A percentile compares a stretch with the other conserved stretches of the same genome.
phyloP scores from a whole-genome alignment of 441 rosid species.

The Syzygium malaccense region DNA sequence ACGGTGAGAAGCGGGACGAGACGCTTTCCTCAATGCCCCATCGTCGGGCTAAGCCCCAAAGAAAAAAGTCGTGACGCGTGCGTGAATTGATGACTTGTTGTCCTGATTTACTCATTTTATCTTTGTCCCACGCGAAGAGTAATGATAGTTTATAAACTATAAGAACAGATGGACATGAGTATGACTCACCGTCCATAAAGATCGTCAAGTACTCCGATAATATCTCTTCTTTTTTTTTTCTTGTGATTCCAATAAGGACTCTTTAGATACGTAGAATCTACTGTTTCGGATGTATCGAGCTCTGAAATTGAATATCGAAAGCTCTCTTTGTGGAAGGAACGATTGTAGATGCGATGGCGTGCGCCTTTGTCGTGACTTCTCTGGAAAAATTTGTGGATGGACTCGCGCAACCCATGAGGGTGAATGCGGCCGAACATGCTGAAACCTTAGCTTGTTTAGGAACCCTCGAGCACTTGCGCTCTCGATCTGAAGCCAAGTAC shows the following conservation, averaged over 20 bases:
- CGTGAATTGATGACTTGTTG: background rate
- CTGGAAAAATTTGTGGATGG: background rate
- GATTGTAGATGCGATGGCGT: background rate
- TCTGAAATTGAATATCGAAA: background rate
- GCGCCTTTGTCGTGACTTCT: background rate
- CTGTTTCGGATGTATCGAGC: background rate
- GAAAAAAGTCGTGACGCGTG: background rate
- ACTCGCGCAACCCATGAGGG: background rate
- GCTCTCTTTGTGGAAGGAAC: background rate
- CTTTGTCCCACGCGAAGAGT: background rate
- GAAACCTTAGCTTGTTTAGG: background rate
- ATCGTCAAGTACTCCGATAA: background rate
- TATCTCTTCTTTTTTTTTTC: background rate
- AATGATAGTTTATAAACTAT: background rate
- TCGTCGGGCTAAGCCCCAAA: background rate
- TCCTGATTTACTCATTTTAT: background rate
- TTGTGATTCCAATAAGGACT: too few relatives aligned
- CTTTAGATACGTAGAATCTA: background rate
- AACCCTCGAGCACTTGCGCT: background rate
- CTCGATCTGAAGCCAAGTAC: background rate
- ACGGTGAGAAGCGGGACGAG: background rate
- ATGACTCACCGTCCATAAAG: background rate
- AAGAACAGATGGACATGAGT: background rate
- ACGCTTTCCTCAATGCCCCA: background rate
- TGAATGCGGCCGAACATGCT: fast-evolving